Conservation (phyloP, 1,284 basidiomycete genomes). For the Anthracocystis setariae region DNA sequence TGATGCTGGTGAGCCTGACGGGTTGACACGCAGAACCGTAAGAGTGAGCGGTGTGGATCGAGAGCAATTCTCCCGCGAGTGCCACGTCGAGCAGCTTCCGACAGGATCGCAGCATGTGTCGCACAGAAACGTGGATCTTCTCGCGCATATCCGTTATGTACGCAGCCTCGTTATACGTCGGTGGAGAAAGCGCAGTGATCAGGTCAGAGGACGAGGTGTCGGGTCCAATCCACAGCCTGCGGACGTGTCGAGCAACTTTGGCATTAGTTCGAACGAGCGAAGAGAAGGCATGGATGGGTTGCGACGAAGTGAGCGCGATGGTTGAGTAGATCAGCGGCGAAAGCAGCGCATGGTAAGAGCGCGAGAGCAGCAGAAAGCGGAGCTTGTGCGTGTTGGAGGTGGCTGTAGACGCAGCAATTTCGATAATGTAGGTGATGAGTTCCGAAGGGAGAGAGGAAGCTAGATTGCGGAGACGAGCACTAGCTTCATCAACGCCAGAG, state of each 20-base stretch:
- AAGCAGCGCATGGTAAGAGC: constrained; percentile 32
- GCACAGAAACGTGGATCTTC: constrained; percentile 35
- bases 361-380: constrained; percentile 41
- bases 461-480: constrained; percentile 18
- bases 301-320: constrained; percentile 37
- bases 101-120: constrained; percentile 56
- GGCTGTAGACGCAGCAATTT: constrained; percentile 26
- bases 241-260: constrained; percentile 49
- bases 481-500: constrained; percentile 11
- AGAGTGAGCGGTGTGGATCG: constrained; percentile 48
- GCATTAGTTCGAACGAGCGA: constrained; percentile 29
- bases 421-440: constrained; percentile 41
- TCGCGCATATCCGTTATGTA: constrained; percentile 50
- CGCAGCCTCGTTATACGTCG: constrained; percentile 37
- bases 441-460: constrained; percentile 44
- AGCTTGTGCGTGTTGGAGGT: constrained; percentile 19
- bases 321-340: constrained; percentile 41
- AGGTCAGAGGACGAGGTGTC: constrained; percentile 54
- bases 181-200: constrained; percentile 57
- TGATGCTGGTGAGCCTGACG: constrained; percentile 55
- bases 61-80: constrained; percentile 58
- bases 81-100: constrained; percentile 59
- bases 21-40: constrained; percentile 66
- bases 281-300: constrained; percentile 44
- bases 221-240: constrained; percentile 61